Evolutionary conservation across 345 rosid genomes (phyloP), one percentile per base, ranked within the genome.

Genomic region (Ailanthus altissimus): DNA sequence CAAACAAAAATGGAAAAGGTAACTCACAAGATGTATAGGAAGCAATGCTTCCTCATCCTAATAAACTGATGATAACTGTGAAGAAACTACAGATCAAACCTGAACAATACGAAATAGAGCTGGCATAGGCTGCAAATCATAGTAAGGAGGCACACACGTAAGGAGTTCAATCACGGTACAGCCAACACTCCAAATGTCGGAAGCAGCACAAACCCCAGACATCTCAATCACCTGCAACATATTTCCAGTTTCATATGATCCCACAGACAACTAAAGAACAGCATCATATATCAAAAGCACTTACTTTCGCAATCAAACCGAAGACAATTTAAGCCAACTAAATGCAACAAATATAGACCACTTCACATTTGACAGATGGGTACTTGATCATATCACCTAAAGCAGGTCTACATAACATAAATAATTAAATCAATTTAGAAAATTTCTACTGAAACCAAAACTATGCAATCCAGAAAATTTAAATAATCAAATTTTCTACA

Each of bases 111-210:
- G 98, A 80, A 89, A 97, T 43, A 97, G 95, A 56, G 99, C 99
- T 47, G 97, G 97, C 98, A 90, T 94, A 65, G 99, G 98, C 80
- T 92, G 97, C 86, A 97, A 84, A 78, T 97, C 99, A 81, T 92
- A 97, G 88, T 97, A 97, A 14, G 99, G 99, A 76, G 99, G 99
- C 78, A 90, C 97, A 74, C 98, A 89, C 3, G 98, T 97, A 58
- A 97, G 91, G 75, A 97, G 98, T 81, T 97, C 99, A 51, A 97
- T 91, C 81, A 97, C 99, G 16, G 99, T 97, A 82, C 99, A 97
- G 77, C 99, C 99, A 82, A 97, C 99, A 80, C 99, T 92, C 99
- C 98, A 96, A 77, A 97, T 97, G 83, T 97, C 99, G 54, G 99
- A 97, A 65, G 98, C 97, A 69, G 99, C 97, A 85, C 97, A 97